Conservation (phyloP, 306 rosid species). For the Lathyrus tuberosus region DNA sequence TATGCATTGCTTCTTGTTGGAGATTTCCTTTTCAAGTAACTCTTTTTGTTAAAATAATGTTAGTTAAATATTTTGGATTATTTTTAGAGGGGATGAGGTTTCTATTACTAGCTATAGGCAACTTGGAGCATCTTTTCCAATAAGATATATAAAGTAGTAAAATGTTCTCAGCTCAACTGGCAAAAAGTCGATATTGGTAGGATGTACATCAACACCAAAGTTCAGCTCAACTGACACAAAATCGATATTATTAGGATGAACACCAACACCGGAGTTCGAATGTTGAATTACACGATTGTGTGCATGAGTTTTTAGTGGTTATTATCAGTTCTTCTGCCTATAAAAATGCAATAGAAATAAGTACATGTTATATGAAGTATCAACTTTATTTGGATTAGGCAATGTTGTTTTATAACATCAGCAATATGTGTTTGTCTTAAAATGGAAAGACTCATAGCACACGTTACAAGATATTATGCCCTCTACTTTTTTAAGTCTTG, state of each 20-base stretch:
- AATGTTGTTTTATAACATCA: constrained; percentile 33
- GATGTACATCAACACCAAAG: no score
- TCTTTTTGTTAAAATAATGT: constrained; percentile 26
- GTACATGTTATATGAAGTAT: constrained; percentile 38
- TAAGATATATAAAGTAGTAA: constrained; percentile 25
- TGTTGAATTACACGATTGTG: no score
- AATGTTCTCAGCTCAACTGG: neutral
- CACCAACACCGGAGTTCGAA: no score
- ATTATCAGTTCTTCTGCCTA: no score
- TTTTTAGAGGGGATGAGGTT: neutral
- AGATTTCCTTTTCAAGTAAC: constrained; percentile 53
- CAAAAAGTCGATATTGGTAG: no score
- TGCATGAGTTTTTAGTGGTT: no score
- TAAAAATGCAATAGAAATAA: constrained; percentile 15
- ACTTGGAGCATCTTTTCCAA: constrained; percentile 34
- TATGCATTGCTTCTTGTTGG: constrained; percentile 74
- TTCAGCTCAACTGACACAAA: no score
- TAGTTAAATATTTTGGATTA: constrained; percentile 3
- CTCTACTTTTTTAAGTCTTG: constrained; percentile 42
- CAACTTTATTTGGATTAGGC: constrained; percentile 41
- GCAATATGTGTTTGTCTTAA: constrained; percentile 29
- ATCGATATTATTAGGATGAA: no score
- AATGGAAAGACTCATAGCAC: constrained; percentile 36
- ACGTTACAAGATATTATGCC: constrained; percentile 33
- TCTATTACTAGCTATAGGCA: constrained; percentile 5